Conservation (phyloP, 768 basidiomycete species). For the Xerocomellus intermedius region DNA sequence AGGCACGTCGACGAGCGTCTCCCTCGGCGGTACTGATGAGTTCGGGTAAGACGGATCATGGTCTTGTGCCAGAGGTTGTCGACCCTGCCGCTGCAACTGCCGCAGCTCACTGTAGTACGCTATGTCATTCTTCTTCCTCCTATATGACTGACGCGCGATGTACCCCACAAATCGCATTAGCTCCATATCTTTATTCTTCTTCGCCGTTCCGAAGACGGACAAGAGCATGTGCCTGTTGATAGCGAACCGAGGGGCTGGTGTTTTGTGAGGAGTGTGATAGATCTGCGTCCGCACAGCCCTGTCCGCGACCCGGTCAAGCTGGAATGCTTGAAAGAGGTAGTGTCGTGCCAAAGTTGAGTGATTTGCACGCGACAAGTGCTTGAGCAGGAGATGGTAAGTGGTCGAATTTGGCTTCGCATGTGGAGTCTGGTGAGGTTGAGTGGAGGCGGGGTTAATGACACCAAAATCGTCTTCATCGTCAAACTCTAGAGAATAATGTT, state of each 20-base stretch:
- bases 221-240: conserved; percentile 57
- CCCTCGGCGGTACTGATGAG: not conserved
- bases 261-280: conserved; percentile 27
- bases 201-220: conserved; percentile 56
- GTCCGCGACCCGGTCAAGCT: conserved; percentile 39
- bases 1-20: not conserved
- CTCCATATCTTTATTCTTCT: conserved; percentile 55
- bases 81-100: conserved; percentile 24
- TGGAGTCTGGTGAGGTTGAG: conserved; percentile 35
- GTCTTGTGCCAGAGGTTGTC: conserved; percentile 21
- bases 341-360: conserved; percentile 61
- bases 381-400: conserved; percentile 61
- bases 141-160: conserved; percentile 45
- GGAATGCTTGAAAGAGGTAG: conserved; percentile 56
- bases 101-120: conserved; percentile 39
- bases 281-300: conserved; percentile 36
- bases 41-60: conserved; percentile 17
- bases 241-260: conserved; percentile 51
- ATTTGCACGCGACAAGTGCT: conserved; percentile 48
- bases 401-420: conserved; percentile 62
- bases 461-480: conserved; percentile 65
- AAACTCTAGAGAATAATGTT: conserved; percentile 50
- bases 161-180: conserved; percentile 59
- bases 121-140: conserved; percentile 49
- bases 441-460: conserved; percentile 37